Evolutionary conservation across 2,329 filamentous ascomycete species (phyloP).

Genomic region (Fusarium setosum): DNA sequence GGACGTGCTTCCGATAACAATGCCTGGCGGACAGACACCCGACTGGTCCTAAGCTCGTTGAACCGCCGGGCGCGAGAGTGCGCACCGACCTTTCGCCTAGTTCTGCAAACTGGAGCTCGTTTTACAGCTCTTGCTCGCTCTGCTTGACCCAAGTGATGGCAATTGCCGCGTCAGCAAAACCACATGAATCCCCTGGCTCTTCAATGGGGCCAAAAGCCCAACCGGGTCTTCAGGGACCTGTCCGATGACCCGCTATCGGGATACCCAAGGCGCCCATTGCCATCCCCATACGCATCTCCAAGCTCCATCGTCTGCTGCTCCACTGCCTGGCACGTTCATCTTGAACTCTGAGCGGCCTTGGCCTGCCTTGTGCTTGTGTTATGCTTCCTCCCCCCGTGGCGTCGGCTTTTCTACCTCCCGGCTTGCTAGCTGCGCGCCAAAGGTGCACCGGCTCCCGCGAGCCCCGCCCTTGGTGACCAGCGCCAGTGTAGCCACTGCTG

Average conservation of each 20-base stretch:
- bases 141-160: constrained; percentile 6
- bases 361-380: constrained; percentile 36
- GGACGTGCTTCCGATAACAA: constrained; percentile 1
- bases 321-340: constrained; percentile 4
- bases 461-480: constrained; percentile 25
- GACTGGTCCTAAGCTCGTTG: constrained; percentile 19
- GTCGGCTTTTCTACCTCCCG: constrained; percentile 41
- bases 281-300: constrained; percentile 16
- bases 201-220: constrained; percentile 16
- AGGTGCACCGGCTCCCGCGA: constrained; percentile 26
- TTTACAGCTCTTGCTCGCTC: background rate
- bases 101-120: constrained; percentile 16
- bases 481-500: constrained; percentile 12
- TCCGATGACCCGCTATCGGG: constrained; percentile 35
- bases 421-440: constrained; percentile 37
- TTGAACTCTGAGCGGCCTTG: constrained; percentile 14
- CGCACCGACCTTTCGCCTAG: constrained; percentile 25
- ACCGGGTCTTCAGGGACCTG: constrained; percentile 40
- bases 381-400: constrained; percentile 39
- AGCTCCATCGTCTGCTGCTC: constrained; percentile 6
- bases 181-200: constrained; percentile 18
- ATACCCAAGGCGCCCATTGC: constrained; percentile 37
- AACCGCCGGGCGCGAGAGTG: constrained; percentile 21
- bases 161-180: constrained; percentile 36
- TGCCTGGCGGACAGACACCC: constrained; percentile 16